A percentile compares a stretch with the other conserved stretches of the same genome.
These are phyloP conservation scores for Candida sp. DNA, from an alignment of 1,139 yeast genomes.

Conservation along the genomic window DNA sequence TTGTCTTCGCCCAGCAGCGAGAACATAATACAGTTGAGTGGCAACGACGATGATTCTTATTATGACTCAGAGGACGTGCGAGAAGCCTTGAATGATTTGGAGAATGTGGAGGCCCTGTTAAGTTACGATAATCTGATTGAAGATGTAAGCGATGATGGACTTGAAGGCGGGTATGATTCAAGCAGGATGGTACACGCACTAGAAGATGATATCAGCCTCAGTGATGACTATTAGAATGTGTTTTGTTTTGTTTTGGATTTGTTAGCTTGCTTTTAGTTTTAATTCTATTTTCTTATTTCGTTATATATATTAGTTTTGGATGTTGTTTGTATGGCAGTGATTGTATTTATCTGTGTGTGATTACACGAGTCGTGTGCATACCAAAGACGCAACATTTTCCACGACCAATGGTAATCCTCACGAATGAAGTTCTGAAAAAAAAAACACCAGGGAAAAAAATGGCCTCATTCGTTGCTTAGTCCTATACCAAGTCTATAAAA, in stretches of 20 bases:
- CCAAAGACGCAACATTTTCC: not conserved
- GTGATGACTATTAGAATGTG: not conserved
- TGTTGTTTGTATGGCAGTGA: not conserved
- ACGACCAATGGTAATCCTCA: conserved; percentile 4
- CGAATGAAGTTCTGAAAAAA: not conserved
- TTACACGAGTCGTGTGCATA: not conserved
- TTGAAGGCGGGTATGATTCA: not conserved
- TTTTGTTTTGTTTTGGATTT: not conserved
- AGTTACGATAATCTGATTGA: not conserved
- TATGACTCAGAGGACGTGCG: conserved; percentile 20
- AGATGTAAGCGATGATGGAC: conserved; percentile 1
- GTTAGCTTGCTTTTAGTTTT: not conserved
- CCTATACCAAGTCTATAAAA: not conserved
- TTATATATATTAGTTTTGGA: not conserved
- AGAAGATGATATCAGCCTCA: conserved; percentile 1
- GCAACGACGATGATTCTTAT: conserved; percentile 6
- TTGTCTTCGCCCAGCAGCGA: not conserved
- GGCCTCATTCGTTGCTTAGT: not conserved
- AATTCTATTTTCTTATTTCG: not conserved
- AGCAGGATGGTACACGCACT: conserved; percentile 1
- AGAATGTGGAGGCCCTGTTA: conserved; percentile 2
- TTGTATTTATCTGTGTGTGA: not conserved
- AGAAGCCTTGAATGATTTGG: conserved; percentile 19
- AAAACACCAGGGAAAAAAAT: not conserved
- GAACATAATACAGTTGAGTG: conserved; percentile 6